A percentile compares a stretch with the other conserved stretches of the same genome.
Evolutionary conservation across 495 filamentous ascomycete genomes (phyloP).

Genomic region (Stereocaulon alpinum): DNA sequence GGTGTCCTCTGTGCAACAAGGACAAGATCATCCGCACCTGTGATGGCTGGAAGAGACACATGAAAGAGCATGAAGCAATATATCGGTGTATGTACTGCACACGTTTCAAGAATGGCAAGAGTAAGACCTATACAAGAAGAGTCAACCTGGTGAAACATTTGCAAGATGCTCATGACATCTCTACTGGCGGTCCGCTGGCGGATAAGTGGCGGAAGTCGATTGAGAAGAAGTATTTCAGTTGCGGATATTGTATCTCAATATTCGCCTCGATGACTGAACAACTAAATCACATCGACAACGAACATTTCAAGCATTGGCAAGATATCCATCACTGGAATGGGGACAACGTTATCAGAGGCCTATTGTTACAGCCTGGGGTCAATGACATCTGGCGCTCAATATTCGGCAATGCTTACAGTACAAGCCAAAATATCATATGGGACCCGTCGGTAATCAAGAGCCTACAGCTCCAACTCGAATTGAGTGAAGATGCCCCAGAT

Average conservation of each 20-base stretch:
- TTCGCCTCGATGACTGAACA: neutral
- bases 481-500: neutral
- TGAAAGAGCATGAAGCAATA: conserved; percentile 2
- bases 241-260: neutral
- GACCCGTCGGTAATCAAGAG: neutral
- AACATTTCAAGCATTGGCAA: neutral
- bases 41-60: conserved; percentile 7
- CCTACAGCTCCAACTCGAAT: neutral
- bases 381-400: neutral
- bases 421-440: neutral
- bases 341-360: neutral
- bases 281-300: conserved; percentile 5
- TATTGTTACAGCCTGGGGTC: conserved; percentile 3
- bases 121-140: too few relatives aligned
- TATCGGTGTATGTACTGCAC: neutral
- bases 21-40: neutral
- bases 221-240: neutral
- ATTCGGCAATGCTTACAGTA: neutral
- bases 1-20: too few relatives aligned
- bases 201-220: neutral
- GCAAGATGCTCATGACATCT: neutral
- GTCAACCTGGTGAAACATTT: too few relatives aligned
- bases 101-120: too few relatives aligned
- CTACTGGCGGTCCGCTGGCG: neutral
- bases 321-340: neutral